A percentile compares a stretch with the other conserved stretches of the same genome.
Evolutionary conservation across 768 basidiomycete species (phyloP).

Genomic region (Lanmaoa pseudosensibilis): DNA sequence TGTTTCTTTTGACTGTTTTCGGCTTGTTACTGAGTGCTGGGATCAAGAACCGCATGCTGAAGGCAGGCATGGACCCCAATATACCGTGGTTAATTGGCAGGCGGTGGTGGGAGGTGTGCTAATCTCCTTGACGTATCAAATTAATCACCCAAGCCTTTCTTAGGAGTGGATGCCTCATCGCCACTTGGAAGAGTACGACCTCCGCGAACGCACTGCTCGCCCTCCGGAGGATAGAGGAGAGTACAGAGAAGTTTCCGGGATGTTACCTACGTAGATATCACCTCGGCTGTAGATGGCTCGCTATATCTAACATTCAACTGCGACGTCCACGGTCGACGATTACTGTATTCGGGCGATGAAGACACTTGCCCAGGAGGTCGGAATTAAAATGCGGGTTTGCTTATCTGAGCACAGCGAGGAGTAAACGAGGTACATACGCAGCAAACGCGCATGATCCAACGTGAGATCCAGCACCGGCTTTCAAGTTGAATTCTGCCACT

Average conservation of each 20-base stretch:
- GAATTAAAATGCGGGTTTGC: slow-evolving; percentile 1
- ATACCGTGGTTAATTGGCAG: slow-evolving; percentile 62
- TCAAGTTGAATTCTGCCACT: not conserved
- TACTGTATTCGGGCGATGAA: not conserved
- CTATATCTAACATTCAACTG: not conserved
- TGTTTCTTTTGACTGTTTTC: slow-evolving; percentile 86
- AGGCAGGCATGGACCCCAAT: slow-evolving; percentile 67
- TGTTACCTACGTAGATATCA: slow-evolving; percentile 22
- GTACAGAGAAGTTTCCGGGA: slow-evolving; percentile 45
- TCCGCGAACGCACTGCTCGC: slow-evolving; percentile 37
- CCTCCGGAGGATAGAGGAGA: slow-evolving; percentile 39
- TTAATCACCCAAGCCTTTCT: slow-evolving; percentile 19
- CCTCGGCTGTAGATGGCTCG: slow-evolving; percentile 1
- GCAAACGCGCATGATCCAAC: slow-evolving; percentile 7
- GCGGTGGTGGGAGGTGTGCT: slow-evolving; percentile 83
- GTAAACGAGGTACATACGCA: slow-evolving; percentile 21
- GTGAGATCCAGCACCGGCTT: slow-evolving; percentile 16
- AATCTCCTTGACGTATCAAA: slow-evolving; percentile 18
- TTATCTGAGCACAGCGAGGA: slow-evolving; percentile 15
- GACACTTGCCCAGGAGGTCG: not conserved
- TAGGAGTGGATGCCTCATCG: slow-evolving; percentile 47
- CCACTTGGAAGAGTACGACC: slow-evolving; percentile 52
- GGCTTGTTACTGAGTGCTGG: slow-evolving; percentile 83
- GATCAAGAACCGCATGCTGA: slow-evolving; percentile 78
- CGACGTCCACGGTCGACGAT: not conserved